A percentile compares a stretch with the other conserved stretches of the same genome.
Evolutionary conservation across 768 basidiomycete genomes (phyloP).

Genomic region (Amanita phalloides): DNA sequence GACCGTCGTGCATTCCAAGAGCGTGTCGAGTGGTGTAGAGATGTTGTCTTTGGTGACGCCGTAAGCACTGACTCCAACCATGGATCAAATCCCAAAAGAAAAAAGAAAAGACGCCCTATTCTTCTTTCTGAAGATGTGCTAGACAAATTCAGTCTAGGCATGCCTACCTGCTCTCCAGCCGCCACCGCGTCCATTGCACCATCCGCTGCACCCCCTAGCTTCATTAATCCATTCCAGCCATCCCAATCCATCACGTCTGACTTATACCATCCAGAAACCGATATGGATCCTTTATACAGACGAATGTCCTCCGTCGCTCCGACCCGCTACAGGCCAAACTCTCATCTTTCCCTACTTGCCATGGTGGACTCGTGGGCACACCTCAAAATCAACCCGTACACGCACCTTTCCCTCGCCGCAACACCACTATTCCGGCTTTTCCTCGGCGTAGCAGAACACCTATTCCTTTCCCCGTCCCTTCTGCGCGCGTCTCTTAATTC

Average conservation of each 20-base stretch:
- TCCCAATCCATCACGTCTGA: slow-evolving; percentile 2
- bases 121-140: slow-evolving; percentile 77
- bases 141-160: slow-evolving; percentile 82
- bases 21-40: slow-evolving; percentile 65
- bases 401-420: slow-evolving; percentile 85
- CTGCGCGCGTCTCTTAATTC: slow-evolving; percentile 66
- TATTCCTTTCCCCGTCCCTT: slow-evolving; percentile 63
- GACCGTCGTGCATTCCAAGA: slow-evolving; percentile 42
- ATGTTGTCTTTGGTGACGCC: slow-evolving; percentile 58
- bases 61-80: neutral
- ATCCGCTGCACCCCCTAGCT: neutral
- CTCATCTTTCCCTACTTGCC: slow-evolving; percentile 86
- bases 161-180: slow-evolving; percentile 7
- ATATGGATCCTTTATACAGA: slow-evolving; percentile 7
- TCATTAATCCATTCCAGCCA: slow-evolving; percentile 3
- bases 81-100: neutral
- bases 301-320: slow-evolving; percentile 25
- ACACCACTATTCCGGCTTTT: slow-evolving; percentile 95
- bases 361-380: slow-evolving; percentile 99
- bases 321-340: slow-evolving; percentile 51
- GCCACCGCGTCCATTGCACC: too few relatives aligned
- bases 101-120: slow-evolving; percentile 43
- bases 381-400: slow-evolving; percentile 79
- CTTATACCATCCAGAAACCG: slow-evolving; percentile 6
- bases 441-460: slow-evolving; percentile 93